Conservation (phyloP, 768 basidiomycete genomes). For the Termitomyces sp. region DNA sequence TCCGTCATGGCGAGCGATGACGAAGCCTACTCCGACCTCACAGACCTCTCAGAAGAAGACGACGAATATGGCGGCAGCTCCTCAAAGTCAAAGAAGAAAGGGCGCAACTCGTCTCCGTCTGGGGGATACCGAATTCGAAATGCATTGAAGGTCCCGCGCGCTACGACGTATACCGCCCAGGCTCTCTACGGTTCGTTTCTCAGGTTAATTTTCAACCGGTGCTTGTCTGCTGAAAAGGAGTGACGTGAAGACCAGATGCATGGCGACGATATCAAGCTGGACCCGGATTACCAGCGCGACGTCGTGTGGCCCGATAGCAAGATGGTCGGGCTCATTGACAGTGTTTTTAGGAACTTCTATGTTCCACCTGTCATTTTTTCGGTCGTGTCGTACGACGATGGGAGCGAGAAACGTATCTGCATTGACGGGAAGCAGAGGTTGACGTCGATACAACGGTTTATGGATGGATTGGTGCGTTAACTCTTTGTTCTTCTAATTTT, state of each 20-base stretch:
- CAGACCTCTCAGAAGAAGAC: conserved; percentile 24
- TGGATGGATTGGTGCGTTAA: conserved; percentile 16
- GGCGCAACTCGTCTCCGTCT: neutral
- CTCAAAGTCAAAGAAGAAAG: conserved; percentile 16
- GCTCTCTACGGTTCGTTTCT: conserved; percentile 51
- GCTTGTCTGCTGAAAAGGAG: neutral
- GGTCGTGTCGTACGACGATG: no score
- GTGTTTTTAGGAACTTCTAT: no score
- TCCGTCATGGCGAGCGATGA: conserved; percentile 19
- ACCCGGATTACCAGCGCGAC: no score
- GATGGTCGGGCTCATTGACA: no score
- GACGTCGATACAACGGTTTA: conserved; percentile 15
- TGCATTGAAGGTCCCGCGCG: conserved; percentile 50
- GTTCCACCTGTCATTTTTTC: no score
- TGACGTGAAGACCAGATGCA: conserved; percentile 57
- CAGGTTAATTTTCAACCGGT: no score
- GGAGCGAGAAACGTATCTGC: no score
- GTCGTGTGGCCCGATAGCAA: no score
- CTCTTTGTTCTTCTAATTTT: neutral
- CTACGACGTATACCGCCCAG: conserved; percentile 63
- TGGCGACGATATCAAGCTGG: no score
- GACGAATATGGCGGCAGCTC: conserved; percentile 8
- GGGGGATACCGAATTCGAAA: conserved; percentile 33
- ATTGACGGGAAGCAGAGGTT: no score
- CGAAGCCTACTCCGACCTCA: conserved; percentile 30